Evolutionary conservation across 2,329 filamentous ascomycete species (phyloP), one percentile per base, ranked within the genome.

Genomic region (Cladosporium oxysporum): DNA sequence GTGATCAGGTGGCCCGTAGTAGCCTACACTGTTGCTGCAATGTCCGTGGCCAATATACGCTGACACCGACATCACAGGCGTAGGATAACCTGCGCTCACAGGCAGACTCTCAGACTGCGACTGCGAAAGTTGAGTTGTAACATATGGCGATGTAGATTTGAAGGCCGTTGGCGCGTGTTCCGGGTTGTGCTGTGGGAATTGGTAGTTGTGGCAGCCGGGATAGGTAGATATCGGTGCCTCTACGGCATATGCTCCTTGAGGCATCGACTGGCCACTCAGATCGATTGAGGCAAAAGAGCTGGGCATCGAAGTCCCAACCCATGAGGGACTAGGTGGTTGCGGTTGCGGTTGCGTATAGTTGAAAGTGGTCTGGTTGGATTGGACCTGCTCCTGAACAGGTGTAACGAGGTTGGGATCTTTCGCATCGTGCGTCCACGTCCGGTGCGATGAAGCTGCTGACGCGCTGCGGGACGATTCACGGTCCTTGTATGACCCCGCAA

Each of bases 71-170:
- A 31, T n/a, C 4, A 55, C 52, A 55, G 52, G 52, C n/a, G 52
- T n/a, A 18, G 52, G 28, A 33, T 23, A 29, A 31, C 11, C 26
- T 18, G 28, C 10, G 11, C 33, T 58, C n/a, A 69, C 52, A 8
- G 68, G n/a, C 28, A 55, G 33, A 18, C 29, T 58, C 16, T 73
- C 69, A 37, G 71, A 70, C 29, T 71, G 68, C 31, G 72, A 69
- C 53, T 71, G 68, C 6, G 70, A 66, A 1, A 68, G 23, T n/a
- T 71, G 66, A n/a, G 41, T 69, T 47, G 41, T 23, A 26, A 49
- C 62, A 28, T 66, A 64, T 11, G 35, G 41, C 1, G 53, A 55
- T 35, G n/a, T 35, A 44, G 26, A 21, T 16, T 26, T 41, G 47
- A 23, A 28, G n/a, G n/a, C n/a, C 12, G n/a, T 23, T 3, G n/a